Base-by-base conservation (phyloP, 2,329 filamentous ascomycete species). In the Trichophyton verrucosum region DNA sequence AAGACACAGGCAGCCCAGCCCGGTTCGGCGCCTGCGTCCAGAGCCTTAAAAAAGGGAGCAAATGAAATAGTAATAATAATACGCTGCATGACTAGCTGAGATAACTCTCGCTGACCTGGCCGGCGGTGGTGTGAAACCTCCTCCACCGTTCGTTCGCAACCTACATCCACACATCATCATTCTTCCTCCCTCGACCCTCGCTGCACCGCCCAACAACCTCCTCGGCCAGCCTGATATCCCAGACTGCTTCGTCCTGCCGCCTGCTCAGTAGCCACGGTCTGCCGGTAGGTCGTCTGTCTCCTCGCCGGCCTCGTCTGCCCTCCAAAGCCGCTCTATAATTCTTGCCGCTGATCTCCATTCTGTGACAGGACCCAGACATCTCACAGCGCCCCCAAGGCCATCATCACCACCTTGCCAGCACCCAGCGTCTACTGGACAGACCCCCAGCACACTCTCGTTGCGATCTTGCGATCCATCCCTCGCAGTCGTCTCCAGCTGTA, bases 391-490 rank as follows among this genome's bases (percentile, higher is more conserved):
- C 51, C 51, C 46, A 51, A 27, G 51, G 51, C 51, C 51, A 22
- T 55, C 51, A 36, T 60, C 42, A 51, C 57, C 42, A 59, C 59
- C 57, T 24, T 17, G 24, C 24, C 60, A 61, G 47, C 58, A 40
- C 17, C 53, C 62, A 56, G 60, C 62, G 58, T 63, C 40, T 17
- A n/a, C 49, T 7, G 9, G 56, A 20, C 55, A 30, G 30, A 24
- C 27, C 22, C 46, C 42, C n/a, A 44, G 51, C 33, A 57, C 36
- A 58, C 58, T 36, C 38, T 60, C 58, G n/a, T 33, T 58, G 22
- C 51, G 11, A 27, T n/a, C 24, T 58, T 62, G 62, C 62, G 60
- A 63, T 60, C 24, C 42, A 57, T 30, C 56, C 40, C 20, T 36
- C 46, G 27, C 38, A 44, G 15, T 42, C 59, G 46, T 58, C 49